Conservation (phyloP, 2,329 filamentous ascomycete species). For the Paraphoma chrysanthemicola region DNA sequence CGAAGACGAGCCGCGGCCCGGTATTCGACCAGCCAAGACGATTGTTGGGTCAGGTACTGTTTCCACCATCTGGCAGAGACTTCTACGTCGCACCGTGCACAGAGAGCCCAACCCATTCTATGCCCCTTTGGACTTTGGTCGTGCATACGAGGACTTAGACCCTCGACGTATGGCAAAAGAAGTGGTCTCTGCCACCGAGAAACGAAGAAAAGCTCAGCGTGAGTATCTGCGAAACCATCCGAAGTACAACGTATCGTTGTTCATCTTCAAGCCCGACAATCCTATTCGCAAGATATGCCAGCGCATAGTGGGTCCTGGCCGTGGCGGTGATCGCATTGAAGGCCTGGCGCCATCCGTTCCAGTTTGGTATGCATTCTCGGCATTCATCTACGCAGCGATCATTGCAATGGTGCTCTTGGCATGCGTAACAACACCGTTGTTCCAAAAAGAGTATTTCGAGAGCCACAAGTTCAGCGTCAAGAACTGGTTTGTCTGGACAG, state of each 20-base stretch:
- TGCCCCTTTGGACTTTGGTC: constrained; percentile 74
- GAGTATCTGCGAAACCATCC: constrained; percentile 89
- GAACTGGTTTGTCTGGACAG: constrained; percentile 96
- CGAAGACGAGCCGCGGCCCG: constrained; percentile 42
- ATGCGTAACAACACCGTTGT: constrained; percentile 92
- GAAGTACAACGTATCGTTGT: constrained; percentile 90
- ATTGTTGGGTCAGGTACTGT: constrained; percentile 65
- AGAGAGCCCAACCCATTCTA: constrained; percentile 95
- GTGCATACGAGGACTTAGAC: constrained; percentile 79
- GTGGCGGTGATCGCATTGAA: constrained; percentile 85
- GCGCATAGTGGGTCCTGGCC: constrained; percentile 86
- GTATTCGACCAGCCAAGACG: constrained; percentile 46
- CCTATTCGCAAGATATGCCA: constrained; percentile 84
- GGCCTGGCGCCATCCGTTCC: constrained; percentile 88
- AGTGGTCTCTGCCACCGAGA: constrained; percentile 82
- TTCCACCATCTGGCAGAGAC: constrained; percentile 66
- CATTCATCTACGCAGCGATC: constrained; percentile 91
- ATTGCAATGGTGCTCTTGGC: constrained; percentile 98
- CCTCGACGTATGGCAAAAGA: constrained; percentile 88
- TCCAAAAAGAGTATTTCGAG: constrained; percentile 85
- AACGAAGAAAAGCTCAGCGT: constrained; percentile 84
- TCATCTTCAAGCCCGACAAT: constrained; percentile 81
- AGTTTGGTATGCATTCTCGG: constrained; percentile 92
- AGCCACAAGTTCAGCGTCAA: constrained; percentile 64
- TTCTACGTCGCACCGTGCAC: constrained; percentile 64